Conservation (phyloP, 1,284 basidiomycete species). For the Ganoderma multipileum region DNA sequence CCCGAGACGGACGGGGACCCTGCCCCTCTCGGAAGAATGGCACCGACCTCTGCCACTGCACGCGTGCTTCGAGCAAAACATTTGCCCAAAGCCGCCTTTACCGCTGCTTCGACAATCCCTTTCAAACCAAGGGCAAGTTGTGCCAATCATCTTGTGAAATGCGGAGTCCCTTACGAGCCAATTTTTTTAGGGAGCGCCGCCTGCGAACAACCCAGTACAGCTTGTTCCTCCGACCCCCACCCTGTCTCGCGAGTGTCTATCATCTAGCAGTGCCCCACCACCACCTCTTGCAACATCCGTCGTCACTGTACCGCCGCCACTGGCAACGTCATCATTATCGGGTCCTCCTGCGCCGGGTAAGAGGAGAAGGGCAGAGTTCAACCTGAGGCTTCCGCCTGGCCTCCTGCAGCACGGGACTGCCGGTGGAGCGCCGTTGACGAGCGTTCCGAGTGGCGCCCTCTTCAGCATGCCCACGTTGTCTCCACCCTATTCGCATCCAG, state of each 20-base stretch:
- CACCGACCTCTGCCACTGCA: conserved; percentile 24
- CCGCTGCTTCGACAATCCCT: conserved; percentile 56
- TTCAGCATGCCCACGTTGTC: conserved; percentile 32
- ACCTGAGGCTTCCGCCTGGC: conserved; percentile 22
- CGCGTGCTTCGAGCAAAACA: conserved; percentile 61
- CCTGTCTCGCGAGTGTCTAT: conserved; percentile 18
- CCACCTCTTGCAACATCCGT: conserved; percentile 15
- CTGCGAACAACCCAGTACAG: conserved; percentile 15
- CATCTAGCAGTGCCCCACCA: conserved; percentile 5
- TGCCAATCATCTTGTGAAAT: neutral
- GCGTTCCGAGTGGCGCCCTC: conserved; percentile 23
- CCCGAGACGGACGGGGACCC: conserved; percentile 15
- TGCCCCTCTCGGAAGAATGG: conserved; percentile 23
- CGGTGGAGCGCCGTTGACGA: neutral
- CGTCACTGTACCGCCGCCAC: conserved; percentile 3
- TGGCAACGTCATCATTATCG: conserved; percentile 3
- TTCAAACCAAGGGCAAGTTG: conserved; percentile 25
- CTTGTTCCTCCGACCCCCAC: conserved; percentile 1
- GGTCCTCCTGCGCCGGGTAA: neutral
- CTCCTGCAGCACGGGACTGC: conserved; percentile 15
- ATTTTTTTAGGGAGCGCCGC: conserved; percentile 13
- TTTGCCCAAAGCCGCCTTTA: conserved; percentile 72
- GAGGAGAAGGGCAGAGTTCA: conserved; percentile 14
- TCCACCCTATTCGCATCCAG: conserved; percentile 22
- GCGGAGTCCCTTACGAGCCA: neutral